These are phyloP conservation scores for Hypoxylon lienhwacheense DNA, from an alignment of 495 filamentous ascomycete genomes.

Conservation along the genomic window DNA sequence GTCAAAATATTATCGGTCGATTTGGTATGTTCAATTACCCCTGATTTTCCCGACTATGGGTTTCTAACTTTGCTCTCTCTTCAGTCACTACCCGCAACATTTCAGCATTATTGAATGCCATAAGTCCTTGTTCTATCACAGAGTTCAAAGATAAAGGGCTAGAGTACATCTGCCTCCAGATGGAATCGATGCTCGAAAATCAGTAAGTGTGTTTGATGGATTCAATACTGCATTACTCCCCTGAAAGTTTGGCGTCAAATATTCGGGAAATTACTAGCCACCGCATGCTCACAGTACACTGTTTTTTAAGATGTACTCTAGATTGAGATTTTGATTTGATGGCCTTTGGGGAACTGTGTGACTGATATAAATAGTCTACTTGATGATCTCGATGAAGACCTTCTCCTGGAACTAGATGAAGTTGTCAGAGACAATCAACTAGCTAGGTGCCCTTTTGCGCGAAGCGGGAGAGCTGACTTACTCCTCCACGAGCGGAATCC, in stretches of 20 bases:
- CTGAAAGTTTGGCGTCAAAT: not conserved
- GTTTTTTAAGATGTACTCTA: not conserved
- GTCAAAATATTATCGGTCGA: constrained; percentile 82
- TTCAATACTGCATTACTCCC: not conserved
- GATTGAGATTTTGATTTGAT: not conserved
- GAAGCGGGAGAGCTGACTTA: constrained; percentile 70
- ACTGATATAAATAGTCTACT: constrained; percentile 52
- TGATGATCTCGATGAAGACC: constrained; percentile 81
- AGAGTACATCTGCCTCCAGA: constrained; percentile 87
- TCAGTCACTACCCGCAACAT: constrained; percentile 86
- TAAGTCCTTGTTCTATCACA: constrained; percentile 76
- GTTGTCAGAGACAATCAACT: constrained; percentile 82
- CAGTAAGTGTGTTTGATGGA: constrained; percentile 54
- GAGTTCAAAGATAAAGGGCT: constrained; percentile 87
- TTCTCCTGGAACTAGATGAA: constrained; percentile 74
- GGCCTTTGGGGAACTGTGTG: not conserved
- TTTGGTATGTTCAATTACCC: constrained; percentile 53
- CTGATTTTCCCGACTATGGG: constrained; percentile 24
- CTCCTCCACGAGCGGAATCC: constrained; percentile 74
- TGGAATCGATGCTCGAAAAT: constrained; percentile 88
- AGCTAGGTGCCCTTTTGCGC: constrained; percentile 70
- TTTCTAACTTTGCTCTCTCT: constrained; percentile 15
- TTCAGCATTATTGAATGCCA: constrained; percentile 76
- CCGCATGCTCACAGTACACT: not conserved
- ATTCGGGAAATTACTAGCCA: too few species aligned